Percentiles rank a stretch among this genome's conserved stretches.
Conservation (phyloP, 2,329 filamentous ascomycete genomes). For the Colletotrichum aenigma region DNA sequence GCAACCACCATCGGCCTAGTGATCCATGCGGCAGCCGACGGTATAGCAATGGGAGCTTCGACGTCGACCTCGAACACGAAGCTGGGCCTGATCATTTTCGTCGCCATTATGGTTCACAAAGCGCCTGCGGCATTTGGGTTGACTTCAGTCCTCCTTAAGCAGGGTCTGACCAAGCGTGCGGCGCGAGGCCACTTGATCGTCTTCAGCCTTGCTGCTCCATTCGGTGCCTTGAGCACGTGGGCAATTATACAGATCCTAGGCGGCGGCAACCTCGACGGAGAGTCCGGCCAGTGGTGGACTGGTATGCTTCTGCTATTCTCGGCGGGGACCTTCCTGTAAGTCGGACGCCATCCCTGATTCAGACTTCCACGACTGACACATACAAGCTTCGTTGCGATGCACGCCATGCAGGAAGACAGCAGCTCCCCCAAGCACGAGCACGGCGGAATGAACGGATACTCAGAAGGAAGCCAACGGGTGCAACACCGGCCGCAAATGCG, state of each 20-base stretch:
- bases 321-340: slow-evolving; percentile 92
- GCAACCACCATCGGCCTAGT: slow-evolving; percentile 94
- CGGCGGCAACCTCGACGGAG: slow-evolving; percentile 61
- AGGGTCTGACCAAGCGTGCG: slow-evolving; percentile 86
- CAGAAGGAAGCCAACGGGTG: slow-evolving; percentile 50
- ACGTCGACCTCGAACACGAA: slow-evolving; percentile 75
- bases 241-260: slow-evolving; percentile 76
- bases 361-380: not conserved
- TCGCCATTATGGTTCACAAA: slow-evolving; percentile 98
- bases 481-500: slow-evolving; percentile 64
- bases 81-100: slow-evolving; percentile 88
- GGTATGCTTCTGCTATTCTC: slow-evolving; percentile 95
- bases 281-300: slow-evolving; percentile 81
- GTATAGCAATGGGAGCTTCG: slow-evolving; percentile 93
- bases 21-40: slow-evolving; percentile 93
- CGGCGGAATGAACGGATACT: slow-evolving; percentile 56
- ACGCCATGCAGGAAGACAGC: slow-evolving; percentile 88
- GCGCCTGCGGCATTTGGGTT: slow-evolving; percentile 94
- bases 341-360: slow-evolving; percentile 3
- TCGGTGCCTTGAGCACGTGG: slow-evolving; percentile 85
- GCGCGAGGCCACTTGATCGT: slow-evolving; percentile 85
- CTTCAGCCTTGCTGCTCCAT: slow-evolving; percentile 89
- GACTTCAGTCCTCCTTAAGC: slow-evolving; percentile 87
- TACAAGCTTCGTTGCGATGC: slow-evolving; percentile 88
- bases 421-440: slow-evolving; percentile 56